Evolutionary conservation across 2,329 filamentous ascomycete genomes (phyloP), one percentile per base, ranked within the genome.

Genomic region (Akanthomyces lecanii): DNA sequence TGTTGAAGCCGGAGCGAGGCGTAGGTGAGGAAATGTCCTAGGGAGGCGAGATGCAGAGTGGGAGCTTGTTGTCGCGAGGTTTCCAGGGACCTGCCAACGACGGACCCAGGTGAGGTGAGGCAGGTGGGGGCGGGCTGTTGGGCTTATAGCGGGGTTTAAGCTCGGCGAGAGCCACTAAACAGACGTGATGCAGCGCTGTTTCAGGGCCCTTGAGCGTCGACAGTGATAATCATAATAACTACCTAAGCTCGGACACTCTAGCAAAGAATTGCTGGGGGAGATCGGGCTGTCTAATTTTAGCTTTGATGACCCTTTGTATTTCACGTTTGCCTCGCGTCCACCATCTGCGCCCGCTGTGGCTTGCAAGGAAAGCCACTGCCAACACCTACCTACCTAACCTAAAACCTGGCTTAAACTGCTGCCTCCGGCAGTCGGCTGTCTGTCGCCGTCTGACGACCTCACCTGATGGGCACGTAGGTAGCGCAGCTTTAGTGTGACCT

Each of bases 41-140:
- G 56, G 18, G 10, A 28, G 45, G 18, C 25, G 16, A 12, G 57
- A n/a, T 33, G 40, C n/a, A 33, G 40, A 54, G 53, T 54, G 58
- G 50, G 28, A 38, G 38, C 50, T 56, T 62, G 60, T 62, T 62
- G 51, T 55, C 42, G 44, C 14, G 60, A 48, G 33, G 52, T 56
- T 62, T 59, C 56, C 51, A 62, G 60, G 60, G 51, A 56, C 51
- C 60, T 55, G 60, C 60, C 51, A 55, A 55, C 60, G 10, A 42
- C 16, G 36, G 42, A 36, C 33, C 30, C 21, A 42, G 44, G 16
- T 12, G 36, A 48, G 18, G 44, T 18, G 44, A 55, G 52, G 51
- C 60, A 55, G 51, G 60, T 55, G 60, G 60, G 51, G 60, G 44
- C 42, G 40, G 51, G 51, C n/a, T 54, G 25, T 23, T 53, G 14